These are phyloP conservation scores for Phytophthora citricola DNA, from an alignment of 352 stramenopile species.

Conservation along the genomic window DNA sequence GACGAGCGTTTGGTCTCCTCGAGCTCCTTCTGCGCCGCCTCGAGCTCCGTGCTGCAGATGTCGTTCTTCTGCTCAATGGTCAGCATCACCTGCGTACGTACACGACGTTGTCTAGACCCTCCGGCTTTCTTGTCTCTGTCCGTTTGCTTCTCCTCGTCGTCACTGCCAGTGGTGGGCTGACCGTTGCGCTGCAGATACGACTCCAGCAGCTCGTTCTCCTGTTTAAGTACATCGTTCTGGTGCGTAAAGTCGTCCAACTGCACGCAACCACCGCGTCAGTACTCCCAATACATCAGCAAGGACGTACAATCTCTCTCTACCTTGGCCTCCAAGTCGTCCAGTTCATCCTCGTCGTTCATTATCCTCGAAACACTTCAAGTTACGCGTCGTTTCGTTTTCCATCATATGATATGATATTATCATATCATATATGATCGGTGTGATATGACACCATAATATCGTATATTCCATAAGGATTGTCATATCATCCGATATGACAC, in stretches of 20 bases:
- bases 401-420: too few species aligned
- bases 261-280: constrained; percentile 1
- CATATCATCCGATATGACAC: too few species aligned
- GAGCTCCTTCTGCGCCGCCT: constrained; percentile 88
- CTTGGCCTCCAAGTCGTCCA: constrained; percentile 81
- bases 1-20: constrained; percentile 91
- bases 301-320: constrained; percentile 14
- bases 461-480: too few species aligned
- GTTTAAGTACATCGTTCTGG: constrained; percentile 89
- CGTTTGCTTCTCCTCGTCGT: constrained; percentile 75
- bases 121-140: constrained; percentile 56
- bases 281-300: background rate
- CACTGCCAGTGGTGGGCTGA: constrained; percentile 47
- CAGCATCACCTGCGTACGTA: constrained; percentile 70
- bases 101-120: constrained; percentile 53
- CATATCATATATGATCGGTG: too few species aligned
- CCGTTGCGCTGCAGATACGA: constrained; percentile 81
- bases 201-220: constrained; percentile 93
- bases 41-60: constrained; percentile 88
- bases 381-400: constrained; percentile 35
- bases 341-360: constrained; percentile 76
- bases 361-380: constrained; percentile 11
- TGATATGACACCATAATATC: too few species aligned
- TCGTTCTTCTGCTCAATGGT: constrained; percentile 95
- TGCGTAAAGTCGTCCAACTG: constrained; percentile 87